Evolutionary conservation across 2,329 filamentous ascomycete genomes (phyloP), one percentile per base, ranked within the genome.

Genomic region (Elsinoe ampelina): DNA sequence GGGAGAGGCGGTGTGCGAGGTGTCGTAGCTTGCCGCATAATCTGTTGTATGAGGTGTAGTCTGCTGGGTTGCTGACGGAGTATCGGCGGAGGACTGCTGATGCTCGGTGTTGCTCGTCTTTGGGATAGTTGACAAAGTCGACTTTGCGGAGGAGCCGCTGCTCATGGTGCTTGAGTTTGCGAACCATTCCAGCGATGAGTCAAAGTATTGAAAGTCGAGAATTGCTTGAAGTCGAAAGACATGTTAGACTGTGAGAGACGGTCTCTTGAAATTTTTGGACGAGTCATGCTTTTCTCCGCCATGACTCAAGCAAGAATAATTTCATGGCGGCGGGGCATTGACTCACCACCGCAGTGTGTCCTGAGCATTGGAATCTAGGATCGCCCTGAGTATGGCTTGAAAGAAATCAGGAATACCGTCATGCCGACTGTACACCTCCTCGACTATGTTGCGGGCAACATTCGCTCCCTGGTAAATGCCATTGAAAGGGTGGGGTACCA

Each of bases 141-240:
- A 93, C 90, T 70, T 92, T 92, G 66, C 81, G 79, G 63, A 97
- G 82, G 69, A 97, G 86, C 80, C 93, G 95, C 71, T 93, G 84
- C 83, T 98, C 93, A 75, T 96, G 92, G 74, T 95, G 83, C 75
- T 96, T 97, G 69, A 98, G 83, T 77, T 95, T 90, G 66, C 93
- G 86, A 64, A 95, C 89, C 93, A 97, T 97, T 2, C 26, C 26
- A 8, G 26, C 7, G 26, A 30, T 30, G 4, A 5, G 8, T 30
- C 26, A 8, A 7, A 8, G 3, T 8, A 30, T 30, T 30, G 4
- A 8, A 30, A 30, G 20, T 63, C 80, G 17, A 26, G 34, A 15
- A 2, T 6, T 45, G 41, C 10, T 17, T n/a, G 4, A 17, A 39
- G 5, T 45, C 26, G 4, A 30, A 30, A 30, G 26, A 30, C 26